phyloP scores from a whole-genome alignment of 83 land plant genomes.

The Picea mariana region DNA sequence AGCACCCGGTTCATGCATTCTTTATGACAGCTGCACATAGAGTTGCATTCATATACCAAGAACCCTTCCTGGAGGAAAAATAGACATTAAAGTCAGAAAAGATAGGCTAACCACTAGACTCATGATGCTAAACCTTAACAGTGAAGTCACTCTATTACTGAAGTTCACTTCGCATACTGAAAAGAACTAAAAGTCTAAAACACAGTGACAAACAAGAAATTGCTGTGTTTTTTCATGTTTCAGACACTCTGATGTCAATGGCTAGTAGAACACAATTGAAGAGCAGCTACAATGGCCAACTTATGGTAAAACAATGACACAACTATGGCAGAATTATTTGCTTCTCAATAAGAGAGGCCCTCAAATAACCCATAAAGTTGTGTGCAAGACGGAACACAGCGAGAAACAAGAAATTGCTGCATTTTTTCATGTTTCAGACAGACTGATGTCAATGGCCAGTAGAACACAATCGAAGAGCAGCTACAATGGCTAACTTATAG shows the following conservation, averaged over 20 bases:
- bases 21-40: constrained; percentile 68
- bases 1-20: constrained; percentile 88
- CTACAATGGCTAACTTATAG: background rate
- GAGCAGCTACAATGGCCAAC: background rate
- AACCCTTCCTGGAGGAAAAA: constrained; percentile 75
- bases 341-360: background rate
- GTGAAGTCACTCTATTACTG: constrained; percentile 2
- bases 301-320: too few species aligned
- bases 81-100: background rate
- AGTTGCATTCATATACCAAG: constrained; percentile 95
- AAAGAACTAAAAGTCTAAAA: background rate
- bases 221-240: too few species aligned
- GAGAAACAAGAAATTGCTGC: background rate
- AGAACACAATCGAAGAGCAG: background rate
- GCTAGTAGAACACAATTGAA: background rate
- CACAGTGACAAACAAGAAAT: background rate
- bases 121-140: background rate
- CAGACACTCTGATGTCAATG: background rate
- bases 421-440: too few species aligned
- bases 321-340: background rate
- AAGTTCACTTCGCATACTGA: background rate
- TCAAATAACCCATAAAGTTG: background rate
- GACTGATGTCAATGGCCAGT: background rate
- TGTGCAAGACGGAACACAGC: background rate
- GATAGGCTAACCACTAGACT: background rate